Evolutionary conservation across 441 rosid genomes (phyloP).

Genomic region (Populus hybrid): DNA sequence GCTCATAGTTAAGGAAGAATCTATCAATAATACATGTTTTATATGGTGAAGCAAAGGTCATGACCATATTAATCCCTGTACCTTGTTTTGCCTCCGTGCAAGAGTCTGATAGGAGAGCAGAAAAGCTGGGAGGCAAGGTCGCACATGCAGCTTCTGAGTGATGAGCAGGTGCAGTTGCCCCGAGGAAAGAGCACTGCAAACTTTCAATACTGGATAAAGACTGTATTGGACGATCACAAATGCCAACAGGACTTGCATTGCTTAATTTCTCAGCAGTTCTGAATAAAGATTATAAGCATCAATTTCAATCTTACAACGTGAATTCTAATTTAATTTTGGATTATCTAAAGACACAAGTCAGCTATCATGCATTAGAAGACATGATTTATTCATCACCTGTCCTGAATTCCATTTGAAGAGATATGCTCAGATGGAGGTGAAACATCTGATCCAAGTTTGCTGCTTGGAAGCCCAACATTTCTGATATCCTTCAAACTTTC

Average conservation of each 20-base stretch:
- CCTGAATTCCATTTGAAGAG: not conserved
- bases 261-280: constrained; percentile 11
- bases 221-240: constrained; percentile 1
- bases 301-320: not conserved
- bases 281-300: not conserved
- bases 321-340: not conserved
- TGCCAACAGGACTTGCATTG: constrained; percentile 7
- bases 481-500: constrained; percentile 7
- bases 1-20: not conserved
- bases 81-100: constrained; percentile 7
- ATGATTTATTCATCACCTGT: constrained; percentile 4
- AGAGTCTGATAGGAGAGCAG: constrained; percentile 7
- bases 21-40: not conserved
- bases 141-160: not conserved
- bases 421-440: constrained; percentile 9
- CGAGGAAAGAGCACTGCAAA: not conserved
- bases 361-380: not conserved
- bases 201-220: not conserved
- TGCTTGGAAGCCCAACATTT: constrained; percentile 1
- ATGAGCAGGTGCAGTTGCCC: not conserved
- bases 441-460: not conserved
- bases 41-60: not conserved
- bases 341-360: not conserved
- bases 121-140: constrained; percentile 11
- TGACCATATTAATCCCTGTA: not conserved